Percentiles rank a stretch among this genome's conserved stretches.
These are phyloP conservation scores for Serendipita indica DNA, from an alignment of 768 basidiomycete species.

Conservation along the genomic window DNA sequence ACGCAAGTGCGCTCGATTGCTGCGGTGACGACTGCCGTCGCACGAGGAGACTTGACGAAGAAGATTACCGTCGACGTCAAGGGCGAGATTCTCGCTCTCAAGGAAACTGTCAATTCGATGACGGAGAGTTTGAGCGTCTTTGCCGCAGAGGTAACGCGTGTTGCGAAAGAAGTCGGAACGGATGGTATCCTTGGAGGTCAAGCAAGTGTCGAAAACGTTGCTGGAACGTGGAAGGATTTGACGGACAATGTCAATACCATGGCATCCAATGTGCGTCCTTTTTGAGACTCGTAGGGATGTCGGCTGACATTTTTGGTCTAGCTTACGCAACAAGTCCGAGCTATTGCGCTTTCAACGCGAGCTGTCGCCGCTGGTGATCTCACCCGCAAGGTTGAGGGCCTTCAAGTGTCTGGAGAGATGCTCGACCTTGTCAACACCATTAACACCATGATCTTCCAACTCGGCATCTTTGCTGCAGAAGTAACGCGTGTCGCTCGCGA, in stretches of 20 bases:
- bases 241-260: constrained; percentile 94
- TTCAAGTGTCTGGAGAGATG: constrained; percentile 91
- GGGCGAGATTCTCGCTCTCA: constrained; percentile 73
- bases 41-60: constrained; percentile 82
- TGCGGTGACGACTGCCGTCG: constrained; percentile 89
- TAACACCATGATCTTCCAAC: constrained; percentile 69
- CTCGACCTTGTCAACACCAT: constrained; percentile 93
- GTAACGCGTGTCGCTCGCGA: constrained; percentile 94
- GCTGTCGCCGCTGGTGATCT: constrained; percentile 91
- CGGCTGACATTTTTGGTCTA: constrained; percentile 20
- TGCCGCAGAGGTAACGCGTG: constrained; percentile 62
- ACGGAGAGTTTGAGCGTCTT: constrained; percentile 75
- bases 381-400: constrained; percentile 83
- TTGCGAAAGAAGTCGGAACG: constrained; percentile 93
- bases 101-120: constrained; percentile 91
- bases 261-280: constrained; percentile 65
- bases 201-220: constrained; percentile 83
- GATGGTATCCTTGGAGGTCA: constrained; percentile 92
- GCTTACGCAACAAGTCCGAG: constrained; percentile 87
- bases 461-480: constrained; percentile 56
- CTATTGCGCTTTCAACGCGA: constrained; percentile 84
- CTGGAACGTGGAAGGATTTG: constrained; percentile 94
- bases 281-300: background rate
- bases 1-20: constrained; percentile 88
- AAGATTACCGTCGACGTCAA: constrained; percentile 85